phyloP scores from a whole-genome alignment of 192 early-diverging fungal species.

The Radiomyces spectabilis region DNA sequence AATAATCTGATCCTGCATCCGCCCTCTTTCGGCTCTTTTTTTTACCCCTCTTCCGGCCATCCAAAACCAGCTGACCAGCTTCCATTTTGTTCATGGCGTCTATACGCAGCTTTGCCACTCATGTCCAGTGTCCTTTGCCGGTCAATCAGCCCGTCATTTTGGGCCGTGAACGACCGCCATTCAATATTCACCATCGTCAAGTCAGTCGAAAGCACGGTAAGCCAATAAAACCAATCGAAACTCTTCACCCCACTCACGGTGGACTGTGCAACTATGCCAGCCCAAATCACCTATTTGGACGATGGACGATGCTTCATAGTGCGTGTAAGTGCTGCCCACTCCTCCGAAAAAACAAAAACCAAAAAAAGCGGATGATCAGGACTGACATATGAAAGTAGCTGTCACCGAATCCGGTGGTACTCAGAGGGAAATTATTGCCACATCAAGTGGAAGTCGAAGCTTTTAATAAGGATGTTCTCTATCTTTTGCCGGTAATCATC shows the following conservation, averaged over 20 bases:
- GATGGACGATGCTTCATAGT: not conserved
- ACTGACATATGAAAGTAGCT: not conserved
- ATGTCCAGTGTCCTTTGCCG: not conserved
- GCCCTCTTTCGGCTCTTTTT: not conserved
- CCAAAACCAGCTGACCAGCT: too few species aligned
- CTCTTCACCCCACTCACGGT: not conserved
- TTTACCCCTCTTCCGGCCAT: too few species aligned
- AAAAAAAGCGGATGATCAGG: not conserved
- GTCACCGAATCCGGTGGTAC: not conserved
- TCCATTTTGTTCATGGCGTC: not conserved
- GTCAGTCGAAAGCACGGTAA: not conserved
- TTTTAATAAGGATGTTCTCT: not conserved
- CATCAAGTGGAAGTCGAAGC: not conserved
- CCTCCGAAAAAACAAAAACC: not conserved
- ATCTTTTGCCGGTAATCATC: constrained; percentile 1
- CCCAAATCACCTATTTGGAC: not conserved
- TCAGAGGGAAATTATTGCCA: not conserved
- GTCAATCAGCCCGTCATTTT: not conserved
- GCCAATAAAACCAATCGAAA: not conserved
- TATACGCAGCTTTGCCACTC: not conserved
- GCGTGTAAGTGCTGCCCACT: not conserved
- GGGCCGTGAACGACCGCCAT: not conserved
- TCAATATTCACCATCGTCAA: not conserved
- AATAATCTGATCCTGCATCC: not conserved
- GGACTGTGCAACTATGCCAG: too few species aligned